Percentiles rank a stretch among this genome's conserved stretches.
Conservation (phyloP, 2,329 filamentous ascomycete genomes). For the Orbilia brochopaga region DNA sequence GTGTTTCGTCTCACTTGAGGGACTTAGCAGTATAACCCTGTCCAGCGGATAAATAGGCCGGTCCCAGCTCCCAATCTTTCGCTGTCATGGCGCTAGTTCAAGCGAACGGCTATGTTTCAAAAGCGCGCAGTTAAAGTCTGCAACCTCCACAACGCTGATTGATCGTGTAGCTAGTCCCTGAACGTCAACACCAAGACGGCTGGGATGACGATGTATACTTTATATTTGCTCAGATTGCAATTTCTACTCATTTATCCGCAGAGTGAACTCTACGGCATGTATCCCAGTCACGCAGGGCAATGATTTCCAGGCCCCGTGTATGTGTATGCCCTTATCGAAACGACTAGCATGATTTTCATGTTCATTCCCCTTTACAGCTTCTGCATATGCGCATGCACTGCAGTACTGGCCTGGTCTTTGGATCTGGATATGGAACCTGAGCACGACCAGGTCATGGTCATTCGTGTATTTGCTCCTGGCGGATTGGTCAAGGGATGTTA, state of each 20-base stretch:
- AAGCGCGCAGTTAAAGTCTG: background rate
- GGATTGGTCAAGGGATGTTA: too few relatives aligned
- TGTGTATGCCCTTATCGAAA: constrained; percentile 26
- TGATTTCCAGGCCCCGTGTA: constrained; percentile 21
- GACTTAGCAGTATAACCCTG: constrained; percentile 50
- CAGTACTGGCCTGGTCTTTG: too few relatives aligned
- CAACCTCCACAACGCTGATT: constrained; percentile 22
- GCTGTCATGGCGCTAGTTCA: constrained; percentile 39
- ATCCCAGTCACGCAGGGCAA: constrained; percentile 16
- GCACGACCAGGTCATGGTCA: too few relatives aligned
- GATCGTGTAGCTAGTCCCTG: constrained; percentile 6
- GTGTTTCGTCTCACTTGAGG: constrained; percentile 47
- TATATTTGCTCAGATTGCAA: constrained; percentile 28
- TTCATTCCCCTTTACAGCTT: constrained; percentile 4
- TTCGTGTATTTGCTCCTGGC: too few relatives aligned
- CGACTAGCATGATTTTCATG: background rate
- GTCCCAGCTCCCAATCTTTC: constrained; percentile 25
- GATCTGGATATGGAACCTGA: too few relatives aligned
- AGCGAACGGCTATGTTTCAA: constrained; percentile 51
- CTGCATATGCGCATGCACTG: constrained; percentile 4
- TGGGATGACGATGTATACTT: constrained; percentile 18
- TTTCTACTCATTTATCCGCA: constrained; percentile 42
- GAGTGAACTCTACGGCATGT: background rate
- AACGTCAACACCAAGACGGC: constrained; percentile 15
- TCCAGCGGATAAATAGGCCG: constrained; percentile 44